Evolutionary conservation across 2,329 filamentous ascomycete genomes (phyloP).

Genomic region (Lomentospora prolificans): DNA sequence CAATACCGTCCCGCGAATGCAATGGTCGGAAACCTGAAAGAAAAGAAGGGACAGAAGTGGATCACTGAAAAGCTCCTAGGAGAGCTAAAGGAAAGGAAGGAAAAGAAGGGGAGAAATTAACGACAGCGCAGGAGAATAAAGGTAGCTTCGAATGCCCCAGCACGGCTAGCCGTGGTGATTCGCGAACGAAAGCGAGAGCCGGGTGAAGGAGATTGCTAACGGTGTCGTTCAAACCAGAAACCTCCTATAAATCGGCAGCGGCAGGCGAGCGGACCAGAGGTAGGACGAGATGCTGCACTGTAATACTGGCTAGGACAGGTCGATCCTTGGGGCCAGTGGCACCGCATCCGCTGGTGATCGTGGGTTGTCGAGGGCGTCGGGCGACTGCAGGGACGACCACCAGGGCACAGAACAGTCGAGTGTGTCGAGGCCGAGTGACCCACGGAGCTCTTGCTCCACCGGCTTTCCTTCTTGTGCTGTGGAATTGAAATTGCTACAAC

Average conservation of each 20-base stretch:
- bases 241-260: constrained; percentile 13
- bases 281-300: constrained; percentile 43
- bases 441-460: constrained; percentile 14
- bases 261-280: constrained; percentile 27
- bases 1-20: constrained; percentile 8
- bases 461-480: constrained; percentile 16
- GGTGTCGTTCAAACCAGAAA: not conserved
- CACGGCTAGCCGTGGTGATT: not conserved
- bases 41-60: not conserved
- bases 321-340: constrained; percentile 35
- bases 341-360: constrained; percentile 39
- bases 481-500: constrained; percentile 16
- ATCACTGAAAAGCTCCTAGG: not conserved
- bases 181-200: not conserved
- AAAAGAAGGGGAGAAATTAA: constrained; percentile 13
- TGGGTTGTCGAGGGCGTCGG: constrained; percentile 34
- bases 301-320: constrained; percentile 35
- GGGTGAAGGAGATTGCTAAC: not conserved
- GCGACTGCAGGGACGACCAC: constrained; percentile 31
- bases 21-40: constrained; percentile 3
- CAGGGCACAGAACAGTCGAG: constrained; percentile 5
- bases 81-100: not conserved
- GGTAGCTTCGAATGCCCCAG: constrained; percentile 16
- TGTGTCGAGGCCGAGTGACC: constrained; percentile 21
- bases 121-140: constrained; percentile 9